A percentile compares a stretch with the other conserved stretches of the same genome.
Evolutionary conservation across 1,284 basidiomycete genomes (phyloP).

Genomic region (Mycosarcoma mackinlayi): DNA sequence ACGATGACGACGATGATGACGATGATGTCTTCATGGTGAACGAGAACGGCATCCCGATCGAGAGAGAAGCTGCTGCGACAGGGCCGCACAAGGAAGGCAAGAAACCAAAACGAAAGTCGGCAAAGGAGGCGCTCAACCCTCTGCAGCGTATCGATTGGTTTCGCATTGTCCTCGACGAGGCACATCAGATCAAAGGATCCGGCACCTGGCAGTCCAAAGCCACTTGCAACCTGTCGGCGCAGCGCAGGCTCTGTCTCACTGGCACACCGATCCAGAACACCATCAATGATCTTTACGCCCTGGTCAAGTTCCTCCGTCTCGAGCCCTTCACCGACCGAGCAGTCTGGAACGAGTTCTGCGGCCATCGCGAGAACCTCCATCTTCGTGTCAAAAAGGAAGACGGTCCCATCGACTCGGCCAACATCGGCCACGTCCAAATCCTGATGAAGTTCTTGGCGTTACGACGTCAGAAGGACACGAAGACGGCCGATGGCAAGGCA

Average conservation of each 20-base stretch:
- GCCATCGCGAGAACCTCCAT: constrained; percentile 80
- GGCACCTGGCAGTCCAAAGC: constrained; percentile 92
- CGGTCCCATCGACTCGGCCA: constrained; percentile 77
- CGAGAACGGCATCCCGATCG: constrained; percentile 72
- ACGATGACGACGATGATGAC: constrained; percentile 67
- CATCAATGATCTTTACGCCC: constrained; percentile 94
- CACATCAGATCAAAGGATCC: constrained; percentile 91
- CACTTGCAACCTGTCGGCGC: constrained; percentile 91
- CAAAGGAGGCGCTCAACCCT: constrained; percentile 79
- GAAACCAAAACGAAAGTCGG: constrained; percentile 70
- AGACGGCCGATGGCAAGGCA: constrained; percentile 80
- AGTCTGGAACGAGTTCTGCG: constrained; percentile 91
- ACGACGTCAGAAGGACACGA: constrained; percentile 93
- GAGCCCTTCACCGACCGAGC: constrained; percentile 92
- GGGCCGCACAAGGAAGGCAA: constrained; percentile 66
- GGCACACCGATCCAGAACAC: constrained; percentile 99
- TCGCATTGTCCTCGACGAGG: constrained; percentile 95
- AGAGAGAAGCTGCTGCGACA: constrained; percentile 2
- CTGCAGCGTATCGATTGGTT: constrained; percentile 97
- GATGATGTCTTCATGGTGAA: constrained; percentile 77
- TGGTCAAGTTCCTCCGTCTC: constrained; percentile 94
- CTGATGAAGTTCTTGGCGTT: constrained; percentile 97
- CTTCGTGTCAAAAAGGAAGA: constrained; percentile 43
- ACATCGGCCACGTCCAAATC: constrained; percentile 90
- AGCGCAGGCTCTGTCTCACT: constrained; percentile 90